Conservation (phyloP, 208 protist species). For the Leishmania mexicana region DNA sequence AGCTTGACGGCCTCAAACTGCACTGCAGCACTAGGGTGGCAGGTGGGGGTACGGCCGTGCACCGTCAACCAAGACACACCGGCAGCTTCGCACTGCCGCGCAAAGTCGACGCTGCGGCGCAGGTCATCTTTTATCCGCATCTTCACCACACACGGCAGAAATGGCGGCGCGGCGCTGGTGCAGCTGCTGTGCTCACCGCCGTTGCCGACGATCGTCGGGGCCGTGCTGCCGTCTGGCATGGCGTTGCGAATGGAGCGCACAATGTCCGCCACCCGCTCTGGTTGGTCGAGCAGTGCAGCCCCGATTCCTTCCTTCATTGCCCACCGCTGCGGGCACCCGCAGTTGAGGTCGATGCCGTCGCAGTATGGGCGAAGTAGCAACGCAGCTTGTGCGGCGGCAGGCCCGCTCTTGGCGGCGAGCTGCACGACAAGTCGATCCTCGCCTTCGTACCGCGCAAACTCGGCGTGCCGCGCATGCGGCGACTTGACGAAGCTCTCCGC, state of each 20-base stretch:
- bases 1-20: constrained; percentile 61
- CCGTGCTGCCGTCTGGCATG: constrained; percentile 21
- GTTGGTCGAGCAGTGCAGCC: constrained; percentile 65
- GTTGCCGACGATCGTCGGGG: neutral
- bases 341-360: constrained; percentile 93
- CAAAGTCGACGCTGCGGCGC: constrained; percentile 81
- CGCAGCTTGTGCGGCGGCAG: constrained; percentile 58
- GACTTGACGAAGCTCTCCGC: constrained; percentile 82
- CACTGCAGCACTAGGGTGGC: constrained; percentile 55
- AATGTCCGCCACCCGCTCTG: constrained; percentile 82
- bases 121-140: constrained; percentile 82
- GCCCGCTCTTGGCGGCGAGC: constrained; percentile 75
- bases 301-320: constrained; percentile 85
- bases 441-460: constrained; percentile 73
- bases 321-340: constrained; percentile 93
- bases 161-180: constrained; percentile 3
- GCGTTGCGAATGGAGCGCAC: constrained; percentile 68
- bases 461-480: constrained; percentile 65
- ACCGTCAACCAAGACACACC: constrained; percentile 86
- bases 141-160: constrained; percentile 77
- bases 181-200: neutral
- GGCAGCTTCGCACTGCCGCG: constrained; percentile 73
- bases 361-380: constrained; percentile 60
- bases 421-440: constrained; percentile 86
- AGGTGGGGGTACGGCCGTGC: constrained; percentile 79